These are phyloP conservation scores for Clitoria ternatea DNA, from an alignment of 306 rosid species.

Conservation along the genomic window DNA sequence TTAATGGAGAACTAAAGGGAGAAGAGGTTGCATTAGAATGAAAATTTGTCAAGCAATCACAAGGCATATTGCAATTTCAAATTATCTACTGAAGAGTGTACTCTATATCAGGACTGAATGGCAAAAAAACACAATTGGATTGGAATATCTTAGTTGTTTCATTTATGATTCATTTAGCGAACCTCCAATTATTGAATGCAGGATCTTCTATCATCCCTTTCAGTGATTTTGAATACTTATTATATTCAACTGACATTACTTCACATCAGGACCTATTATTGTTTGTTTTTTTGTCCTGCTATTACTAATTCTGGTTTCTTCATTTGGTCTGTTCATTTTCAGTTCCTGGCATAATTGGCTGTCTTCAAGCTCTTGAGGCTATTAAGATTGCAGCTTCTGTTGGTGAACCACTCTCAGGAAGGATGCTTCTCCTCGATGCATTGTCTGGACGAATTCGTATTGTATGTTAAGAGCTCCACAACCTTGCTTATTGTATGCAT, in stretches of 20 bases:
- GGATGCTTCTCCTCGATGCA: conserved; percentile 95
- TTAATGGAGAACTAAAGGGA: neutral
- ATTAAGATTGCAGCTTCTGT: conserved; percentile 82
- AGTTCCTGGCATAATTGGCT: conserved; percentile 98
- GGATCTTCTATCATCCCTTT: neutral
- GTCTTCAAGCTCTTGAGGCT: conserved; percentile 97
- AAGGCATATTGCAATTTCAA: neutral
- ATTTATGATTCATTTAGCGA: neutral
- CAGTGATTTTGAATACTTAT: neutral
- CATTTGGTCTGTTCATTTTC: conserved; percentile 26
- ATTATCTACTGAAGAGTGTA: neutral
- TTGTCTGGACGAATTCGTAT: conserved; percentile 70
- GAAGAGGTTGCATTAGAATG: neutral
- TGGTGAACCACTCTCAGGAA: conserved; percentile 85
- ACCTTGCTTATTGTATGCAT: neutral
- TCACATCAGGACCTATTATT: neutral
- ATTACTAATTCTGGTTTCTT: neutral
- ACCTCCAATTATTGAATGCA: neutral
- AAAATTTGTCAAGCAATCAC: neutral
- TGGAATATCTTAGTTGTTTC: neutral
- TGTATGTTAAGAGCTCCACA: conserved; percentile 45
- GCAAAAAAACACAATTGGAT: neutral
- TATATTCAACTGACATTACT: neutral
- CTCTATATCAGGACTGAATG: neutral
- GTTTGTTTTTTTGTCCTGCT: neutral